Evolutionary conservation across 2,329 filamentous ascomycete genomes (phyloP).

Genomic region (Chaetomium globosum): DNA sequence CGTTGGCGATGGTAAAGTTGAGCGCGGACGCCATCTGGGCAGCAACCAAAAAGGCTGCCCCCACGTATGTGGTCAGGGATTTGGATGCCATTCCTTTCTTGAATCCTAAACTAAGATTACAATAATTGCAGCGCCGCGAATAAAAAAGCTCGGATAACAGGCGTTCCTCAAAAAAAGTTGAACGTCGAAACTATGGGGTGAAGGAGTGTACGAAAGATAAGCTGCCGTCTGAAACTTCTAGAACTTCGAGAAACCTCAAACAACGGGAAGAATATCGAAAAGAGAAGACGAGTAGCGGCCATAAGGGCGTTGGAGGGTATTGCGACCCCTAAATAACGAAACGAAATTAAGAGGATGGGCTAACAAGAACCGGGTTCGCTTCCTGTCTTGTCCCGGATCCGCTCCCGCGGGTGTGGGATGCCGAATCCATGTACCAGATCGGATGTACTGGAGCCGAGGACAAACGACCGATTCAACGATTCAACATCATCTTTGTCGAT

Average conservation of each 20-base stretch:
- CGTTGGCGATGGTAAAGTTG: conserved; percentile 62
- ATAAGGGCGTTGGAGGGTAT: conserved; percentile 3
- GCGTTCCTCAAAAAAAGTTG: background rate
- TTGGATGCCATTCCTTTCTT: conserved; percentile 23
- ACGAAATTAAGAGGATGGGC: conserved; percentile 30
- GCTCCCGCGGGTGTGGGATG: conserved; percentile 17
- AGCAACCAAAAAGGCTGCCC: conserved; percentile 21
- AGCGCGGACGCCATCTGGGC: conserved; percentile 38
- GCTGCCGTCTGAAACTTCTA: conserved; percentile 2
- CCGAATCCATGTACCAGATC: conserved; percentile 17
- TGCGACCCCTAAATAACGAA: conserved; percentile 22
- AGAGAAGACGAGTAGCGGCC: background rate
- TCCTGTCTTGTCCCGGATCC: conserved; percentile 21
- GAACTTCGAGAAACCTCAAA: conserved; percentile 21
- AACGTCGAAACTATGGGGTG: background rate
- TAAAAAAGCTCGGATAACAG: background rate
- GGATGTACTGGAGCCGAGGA: conserved; percentile 14
- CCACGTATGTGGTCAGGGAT: conserved; percentile 19
- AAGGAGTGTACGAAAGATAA: conserved; percentile 21
- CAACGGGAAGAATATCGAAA: background rate
- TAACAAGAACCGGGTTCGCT: conserved; percentile 23
- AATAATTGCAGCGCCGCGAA: background rate
- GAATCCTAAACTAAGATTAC: background rate
- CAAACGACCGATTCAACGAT: background rate
- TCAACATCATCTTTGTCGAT: background rate